These are phyloP conservation scores for Sclerotinia trifoliorum DNA, from an alignment of 2,329 filamentous ascomycete genomes.

Conservation along the genomic window DNA sequence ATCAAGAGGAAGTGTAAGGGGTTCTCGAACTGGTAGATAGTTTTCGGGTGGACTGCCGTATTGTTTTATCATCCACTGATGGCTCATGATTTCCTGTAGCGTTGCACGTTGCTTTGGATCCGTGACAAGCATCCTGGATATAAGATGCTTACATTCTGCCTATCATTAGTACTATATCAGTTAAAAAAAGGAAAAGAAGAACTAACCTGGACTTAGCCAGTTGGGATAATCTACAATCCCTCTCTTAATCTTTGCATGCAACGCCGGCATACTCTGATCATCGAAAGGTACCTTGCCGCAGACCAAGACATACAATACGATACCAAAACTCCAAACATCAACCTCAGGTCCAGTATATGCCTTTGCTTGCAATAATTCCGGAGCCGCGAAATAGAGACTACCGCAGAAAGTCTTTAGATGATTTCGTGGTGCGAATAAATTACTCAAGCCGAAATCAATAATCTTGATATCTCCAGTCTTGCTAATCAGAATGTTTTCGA, in stretches of 20 bases:
- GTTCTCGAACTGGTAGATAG: slow-evolving; percentile 78
- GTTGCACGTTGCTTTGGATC: slow-evolving; percentile 84
- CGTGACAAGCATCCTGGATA: slow-evolving; percentile 93
- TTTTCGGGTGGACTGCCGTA: slow-evolving; percentile 87
- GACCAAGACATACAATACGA: slow-evolving; percentile 93
- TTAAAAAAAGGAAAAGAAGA: background rate
- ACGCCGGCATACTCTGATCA: slow-evolving; percentile 96
- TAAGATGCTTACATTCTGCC: slow-evolving; percentile 86
- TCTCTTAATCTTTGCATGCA: slow-evolving; percentile 99
- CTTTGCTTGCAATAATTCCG: slow-evolving; percentile 87
- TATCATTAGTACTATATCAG: slow-evolving; percentile 25
- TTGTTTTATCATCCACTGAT: slow-evolving; percentile 95
- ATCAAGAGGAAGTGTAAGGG: slow-evolving; percentile 81
- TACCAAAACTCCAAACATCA: slow-evolving; percentile 98
- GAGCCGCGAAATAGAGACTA: slow-evolving; percentile 95
- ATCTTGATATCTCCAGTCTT: slow-evolving; percentile 99
- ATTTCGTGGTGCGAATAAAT: slow-evolving; percentile 81
- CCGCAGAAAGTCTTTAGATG: slow-evolving; percentile 97
- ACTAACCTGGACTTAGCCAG: slow-evolving; percentile 83
- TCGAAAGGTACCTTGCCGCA: slow-evolving; percentile 98
- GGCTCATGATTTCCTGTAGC: slow-evolving; percentile 87
- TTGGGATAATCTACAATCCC: slow-evolving; percentile 92
- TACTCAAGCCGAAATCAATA: slow-evolving; percentile 97
- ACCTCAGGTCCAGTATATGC: slow-evolving; percentile 96
- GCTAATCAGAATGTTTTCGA: slow-evolving; percentile 98